Conservation (phyloP, 176 grass and related monocot genomes). For the Phoenix dactylifera region DNA sequence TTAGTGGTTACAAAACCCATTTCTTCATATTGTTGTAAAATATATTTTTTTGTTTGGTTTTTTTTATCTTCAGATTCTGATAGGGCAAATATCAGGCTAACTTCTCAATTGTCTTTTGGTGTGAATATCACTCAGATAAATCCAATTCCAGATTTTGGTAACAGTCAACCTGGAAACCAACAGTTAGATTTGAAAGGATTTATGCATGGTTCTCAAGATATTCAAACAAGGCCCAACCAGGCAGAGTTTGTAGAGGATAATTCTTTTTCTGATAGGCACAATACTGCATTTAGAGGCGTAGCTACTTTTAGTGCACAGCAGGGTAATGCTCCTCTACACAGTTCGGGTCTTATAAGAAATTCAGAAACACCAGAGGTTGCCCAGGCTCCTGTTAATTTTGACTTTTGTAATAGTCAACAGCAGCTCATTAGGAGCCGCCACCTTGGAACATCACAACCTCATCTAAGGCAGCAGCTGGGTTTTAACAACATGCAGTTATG, state of each 20-base stretch:
- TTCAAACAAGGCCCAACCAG: too few relatives aligned
- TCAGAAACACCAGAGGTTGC: neutral
- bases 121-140: neutral
- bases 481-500: constrained; percentile 31
- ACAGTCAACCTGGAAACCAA: too few relatives aligned
- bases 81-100: neutral
- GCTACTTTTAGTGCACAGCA: too few relatives aligned
- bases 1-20: neutral
- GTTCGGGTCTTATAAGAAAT: neutral
- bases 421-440: neutral
- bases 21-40: neutral
- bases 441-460: constrained; percentile 66
- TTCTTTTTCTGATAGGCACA: too few relatives aligned
- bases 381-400: neutral
- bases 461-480: constrained; percentile 35
- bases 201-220: too few relatives aligned
- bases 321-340: too few relatives aligned
- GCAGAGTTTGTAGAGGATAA: too few relatives aligned
- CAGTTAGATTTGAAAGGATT: too few relatives aligned
- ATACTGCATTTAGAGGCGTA: too few relatives aligned
- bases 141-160: too few relatives aligned
- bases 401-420: neutral
- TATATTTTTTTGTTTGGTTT: neutral
- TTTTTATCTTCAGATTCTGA: neutral
- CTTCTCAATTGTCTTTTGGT: neutral